Base-by-base conservation (phyloP, 805 yeast species). In the Aciculoconidium aculeatum region DNA sequence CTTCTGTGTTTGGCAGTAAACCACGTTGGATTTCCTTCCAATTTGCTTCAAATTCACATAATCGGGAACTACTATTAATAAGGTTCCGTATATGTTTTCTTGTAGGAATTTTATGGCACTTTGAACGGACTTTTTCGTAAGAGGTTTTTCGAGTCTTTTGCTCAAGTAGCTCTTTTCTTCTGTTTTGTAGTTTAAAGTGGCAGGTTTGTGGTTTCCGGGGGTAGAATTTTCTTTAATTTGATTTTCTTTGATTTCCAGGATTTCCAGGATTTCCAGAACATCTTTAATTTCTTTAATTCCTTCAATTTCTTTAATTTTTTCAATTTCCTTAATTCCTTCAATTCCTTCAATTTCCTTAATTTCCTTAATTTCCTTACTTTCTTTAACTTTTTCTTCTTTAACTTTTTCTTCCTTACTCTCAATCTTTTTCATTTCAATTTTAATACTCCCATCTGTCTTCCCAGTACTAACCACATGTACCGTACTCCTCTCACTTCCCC, bases 21-120 rank as follows among this genome's bases (percentile, higher is more conserved):
- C n/a, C 21, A 18, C 8, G 17, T 26, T 35, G n/a, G 34, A 21
- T 7, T 13, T 17, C 13, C 18, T 21, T 7, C 13, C 18, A 16
- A 39, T 22, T 12, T 13, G 22, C 10, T 17, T 17, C 3, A 30
- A 15, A 16, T 36, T 31, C 5, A 35, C 18, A 27, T 35, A 36
- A 4, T 36, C 26, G 5, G 55, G 53, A 7, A 49, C 40, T 9
- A 47, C 37, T 14, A 46, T 25, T 10, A 42, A 19, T 15, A 36
- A 27, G 12, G 48, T 26, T 15, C 10, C 11, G 11, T 7, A 19
- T 8, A 11, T 18, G 22, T 20, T 17, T 8, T 9, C 17, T 26
- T n/a, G 23, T 18, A 18, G n/a, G 21, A 18, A 18, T 18, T 18
- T 18, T 8, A 18, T n/a, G 21, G 21, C n/a, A 8, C 11, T 8